phyloP scores from a whole-genome alignment of 768 basidiomycete genomes.

The Leucocoprinus birnbaumii region DNA sequence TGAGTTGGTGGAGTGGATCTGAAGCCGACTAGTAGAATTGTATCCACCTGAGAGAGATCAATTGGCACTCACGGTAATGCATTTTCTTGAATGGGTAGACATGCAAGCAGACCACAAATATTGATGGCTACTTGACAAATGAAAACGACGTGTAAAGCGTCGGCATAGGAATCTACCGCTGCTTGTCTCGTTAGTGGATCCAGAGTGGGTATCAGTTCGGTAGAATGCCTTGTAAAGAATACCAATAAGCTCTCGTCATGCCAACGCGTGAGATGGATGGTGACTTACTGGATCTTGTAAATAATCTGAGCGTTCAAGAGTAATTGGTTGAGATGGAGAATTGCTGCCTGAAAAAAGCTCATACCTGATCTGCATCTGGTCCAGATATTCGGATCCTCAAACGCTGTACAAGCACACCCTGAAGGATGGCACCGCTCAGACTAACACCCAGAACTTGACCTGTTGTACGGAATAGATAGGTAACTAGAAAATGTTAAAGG shows the following conservation, averaged over 20 bases:
- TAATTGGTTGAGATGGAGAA: slow-evolving; percentile 7
- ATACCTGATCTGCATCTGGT: slow-evolving; percentile 67
- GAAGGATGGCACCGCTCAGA: slow-evolving; percentile 79
- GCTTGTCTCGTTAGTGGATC: slow-evolving; percentile 50
- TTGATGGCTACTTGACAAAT: slow-evolving; percentile 72
- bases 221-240: slow-evolving; percentile 51
- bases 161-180: slow-evolving; percentile 76
- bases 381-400: slow-evolving; percentile 76
- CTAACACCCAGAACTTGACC: slow-evolving; percentile 97
- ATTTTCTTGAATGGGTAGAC: slow-evolving; percentile 76
- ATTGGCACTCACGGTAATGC: slow-evolving; percentile 48
- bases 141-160: slow-evolving; percentile 80
- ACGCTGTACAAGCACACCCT: slow-evolving; percentile 70
- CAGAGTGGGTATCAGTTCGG: slow-evolving; percentile 67
- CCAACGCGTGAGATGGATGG: slow-evolving; percentile 1
- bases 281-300: slow-evolving; percentile 47
- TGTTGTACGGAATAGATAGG: slow-evolving; percentile 90
- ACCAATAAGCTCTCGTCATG: slow-evolving; percentile 1
- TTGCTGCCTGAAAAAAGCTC: slow-evolving; percentile 21
- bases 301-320: slow-evolving; percentile 51
- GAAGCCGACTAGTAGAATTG: background rate
- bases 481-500: slow-evolving; percentile 47
- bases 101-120: slow-evolving; percentile 62
- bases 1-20: slow-evolving; percentile 67
- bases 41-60: background rate